Conservation (phyloP, 257 asterid genomes). For the Anisodus tanguticus region DNA sequence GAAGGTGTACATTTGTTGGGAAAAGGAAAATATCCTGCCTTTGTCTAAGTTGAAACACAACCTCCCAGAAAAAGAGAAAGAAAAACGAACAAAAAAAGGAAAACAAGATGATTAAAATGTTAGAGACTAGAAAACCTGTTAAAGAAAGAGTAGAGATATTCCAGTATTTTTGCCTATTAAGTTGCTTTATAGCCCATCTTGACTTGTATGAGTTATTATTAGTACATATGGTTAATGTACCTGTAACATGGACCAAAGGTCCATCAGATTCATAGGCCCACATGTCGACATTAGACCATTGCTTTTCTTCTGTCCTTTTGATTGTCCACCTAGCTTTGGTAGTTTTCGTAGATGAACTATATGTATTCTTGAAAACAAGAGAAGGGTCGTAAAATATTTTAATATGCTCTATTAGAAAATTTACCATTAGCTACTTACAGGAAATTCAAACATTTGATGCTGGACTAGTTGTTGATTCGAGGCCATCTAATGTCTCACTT, state of each 20-base stretch:
- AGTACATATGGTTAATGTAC: background rate
- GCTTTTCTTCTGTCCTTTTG: background rate
- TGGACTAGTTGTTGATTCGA: background rate
- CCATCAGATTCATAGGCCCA: background rate
- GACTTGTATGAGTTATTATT: background rate
- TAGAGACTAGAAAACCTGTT: background rate
- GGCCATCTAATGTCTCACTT: slow-evolving; percentile 5
- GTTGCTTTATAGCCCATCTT: background rate
- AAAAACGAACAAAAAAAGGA: background rate
- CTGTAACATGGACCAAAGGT: background rate
- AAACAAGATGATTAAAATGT: background rate
- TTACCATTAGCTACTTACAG: slow-evolving; percentile 17
- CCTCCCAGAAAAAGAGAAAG: too few species aligned
- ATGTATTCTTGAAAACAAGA: background rate
- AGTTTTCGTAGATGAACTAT: background rate
- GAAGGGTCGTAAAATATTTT: background rate
- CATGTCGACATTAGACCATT: background rate
- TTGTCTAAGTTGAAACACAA: background rate
- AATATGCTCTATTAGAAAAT: background rate
- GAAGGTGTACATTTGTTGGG: background rate
- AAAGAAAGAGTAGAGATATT: background rate
- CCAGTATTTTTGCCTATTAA: background rate
- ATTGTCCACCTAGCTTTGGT: background rate
- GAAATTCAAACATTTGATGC: background rate
- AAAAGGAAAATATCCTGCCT: background rate